Evolutionary conservation across 805 yeast species (phyloP).

Genomic region (Grigorovia humatica): DNA sequence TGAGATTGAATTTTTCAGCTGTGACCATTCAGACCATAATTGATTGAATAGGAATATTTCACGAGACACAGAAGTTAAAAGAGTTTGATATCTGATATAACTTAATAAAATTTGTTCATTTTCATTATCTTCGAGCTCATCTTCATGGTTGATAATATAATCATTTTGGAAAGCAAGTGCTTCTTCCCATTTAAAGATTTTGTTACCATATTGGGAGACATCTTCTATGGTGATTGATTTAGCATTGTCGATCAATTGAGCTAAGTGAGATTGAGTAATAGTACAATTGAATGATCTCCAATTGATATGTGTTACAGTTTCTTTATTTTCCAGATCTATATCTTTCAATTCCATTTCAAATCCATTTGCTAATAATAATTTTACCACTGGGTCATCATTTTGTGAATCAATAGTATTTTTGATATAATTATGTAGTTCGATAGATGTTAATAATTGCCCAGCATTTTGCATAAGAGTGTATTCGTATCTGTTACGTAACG

Average conservation of each 20-base stretch:
- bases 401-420: slow-evolving; percentile 9
- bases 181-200: slow-evolving; percentile 59
- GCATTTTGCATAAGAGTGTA: slow-evolving; percentile 22
- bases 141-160: slow-evolving; percentile 35
- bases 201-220: slow-evolving; percentile 43
- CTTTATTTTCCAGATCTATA: slow-evolving; percentile 7
- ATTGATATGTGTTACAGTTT: slow-evolving; percentile 37
- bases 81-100: slow-evolving; percentile 57
- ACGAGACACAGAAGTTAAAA: slow-evolving; percentile 61
- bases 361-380: slow-evolving; percentile 28
- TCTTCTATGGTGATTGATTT: slow-evolving; percentile 27
- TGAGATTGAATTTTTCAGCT: slow-evolving; percentile 15
- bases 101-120: slow-evolving; percentile 67
- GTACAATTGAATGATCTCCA: slow-evolving; percentile 57
- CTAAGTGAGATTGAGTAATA: slow-evolving; percentile 62
- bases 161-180: slow-evolving; percentile 49
- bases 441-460: slow-evolving; percentile 14
- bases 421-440: slow-evolving; percentile 19
- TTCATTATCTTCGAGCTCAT: slow-evolving; percentile 50
- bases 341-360: slow-evolving; percentile 12
- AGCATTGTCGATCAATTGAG: slow-evolving; percentile 43
- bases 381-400: slow-evolving; percentile 28
- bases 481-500: slow-evolving; percentile 19
- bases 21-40: slow-evolving; percentile 22
- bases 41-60: slow-evolving; percentile 44